These are phyloP conservation scores for Oryza coarctata DNA, from an alignment of 176 grass and related monocot species.

Conservation along the genomic window DNA sequence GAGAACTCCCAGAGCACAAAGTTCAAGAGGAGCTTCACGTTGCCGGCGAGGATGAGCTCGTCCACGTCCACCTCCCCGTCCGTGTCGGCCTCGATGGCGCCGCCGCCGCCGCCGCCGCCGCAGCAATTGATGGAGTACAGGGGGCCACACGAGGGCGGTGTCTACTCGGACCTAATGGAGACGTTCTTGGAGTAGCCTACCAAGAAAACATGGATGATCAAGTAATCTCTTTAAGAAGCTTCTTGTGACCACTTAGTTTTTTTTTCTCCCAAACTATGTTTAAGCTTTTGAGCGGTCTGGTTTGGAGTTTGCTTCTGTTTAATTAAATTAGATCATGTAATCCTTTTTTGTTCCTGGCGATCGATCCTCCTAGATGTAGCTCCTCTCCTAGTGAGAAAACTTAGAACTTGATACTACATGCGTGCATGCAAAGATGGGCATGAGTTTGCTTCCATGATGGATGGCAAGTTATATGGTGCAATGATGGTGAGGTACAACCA, in stretches of 20 bases:
- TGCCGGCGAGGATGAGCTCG: constrained; percentile 77
- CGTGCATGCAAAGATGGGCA: constrained; percentile 54
- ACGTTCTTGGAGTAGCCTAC: constrained; percentile 78
- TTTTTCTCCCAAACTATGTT: constrained; percentile 40
- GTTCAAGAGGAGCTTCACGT: constrained; percentile 95
- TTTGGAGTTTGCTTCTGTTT: constrained; percentile 50
- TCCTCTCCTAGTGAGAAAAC: constrained; percentile 15
- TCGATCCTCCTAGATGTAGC: not conserved
- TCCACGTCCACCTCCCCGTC: constrained; percentile 60
- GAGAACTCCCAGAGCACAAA: constrained; percentile 65
- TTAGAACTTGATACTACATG: constrained; percentile 11
- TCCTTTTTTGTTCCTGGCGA: not conserved
- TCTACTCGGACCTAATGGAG: constrained; percentile 97
- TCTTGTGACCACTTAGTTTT: no score
- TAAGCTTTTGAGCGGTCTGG: constrained; percentile 37
- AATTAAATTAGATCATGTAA: constrained; percentile 51
- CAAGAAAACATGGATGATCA: not conserved
- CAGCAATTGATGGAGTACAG: constrained; percentile 78
- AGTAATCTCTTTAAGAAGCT: not conserved
- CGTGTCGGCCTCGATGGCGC: constrained; percentile 34
- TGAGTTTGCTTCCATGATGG: constrained; percentile 58
- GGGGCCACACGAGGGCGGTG: constrained; percentile 63
- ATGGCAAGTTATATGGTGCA: constrained; percentile 40
- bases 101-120: constrained; percentile 24
- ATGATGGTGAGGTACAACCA: constrained; percentile 51